Evolutionary conservation across 225 moss, liverwort and hornwort species (phyloP).

Genomic region (Sphagnum tenellum): DNA sequence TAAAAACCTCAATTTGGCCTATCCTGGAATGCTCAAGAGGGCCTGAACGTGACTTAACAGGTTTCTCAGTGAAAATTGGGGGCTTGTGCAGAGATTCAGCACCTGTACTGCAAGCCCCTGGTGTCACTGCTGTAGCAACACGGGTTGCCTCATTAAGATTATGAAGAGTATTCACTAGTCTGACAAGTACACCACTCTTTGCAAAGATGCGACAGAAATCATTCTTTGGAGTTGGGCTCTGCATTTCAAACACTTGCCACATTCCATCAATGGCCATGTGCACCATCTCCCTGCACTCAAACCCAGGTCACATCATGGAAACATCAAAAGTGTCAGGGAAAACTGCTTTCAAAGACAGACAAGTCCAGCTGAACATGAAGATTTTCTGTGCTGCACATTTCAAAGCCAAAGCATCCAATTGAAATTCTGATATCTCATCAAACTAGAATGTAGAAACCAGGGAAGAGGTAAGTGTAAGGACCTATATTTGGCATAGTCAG

Average conservation of each 20-base stretch:
- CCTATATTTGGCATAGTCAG: conserved; percentile 84
- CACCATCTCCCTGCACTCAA: conserved; percentile 84
- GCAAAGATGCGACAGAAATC: conserved; percentile 96
- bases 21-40: conserved; percentile 40
- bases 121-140: conserved; percentile 13
- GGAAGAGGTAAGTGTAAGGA: conserved; percentile 6
- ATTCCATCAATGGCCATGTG: conserved; percentile 90
- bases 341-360: no score
- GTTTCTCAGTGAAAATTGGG: conserved; percentile 7
- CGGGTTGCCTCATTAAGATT: conserved; percentile 81
- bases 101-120: conserved; percentile 4
- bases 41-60: conserved; percentile 24
- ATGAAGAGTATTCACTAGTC: conserved; percentile 88
- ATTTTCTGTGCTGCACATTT: no score
- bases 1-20: conserved; percentile 21
- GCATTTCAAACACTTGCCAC: conserved; percentile 92
- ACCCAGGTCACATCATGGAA: no score
- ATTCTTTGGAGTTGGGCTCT: conserved; percentile 62
- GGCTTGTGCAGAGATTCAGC: background rate
- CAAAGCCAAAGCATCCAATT: no score
- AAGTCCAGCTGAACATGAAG: no score
- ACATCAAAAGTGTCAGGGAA: no score
- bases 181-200: conserved; percentile 80
- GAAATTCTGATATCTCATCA: no score
- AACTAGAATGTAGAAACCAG: no score